Base-by-base conservation (phyloP, 805 yeast species). In the Yamadazyma nakazawae region DNA sequence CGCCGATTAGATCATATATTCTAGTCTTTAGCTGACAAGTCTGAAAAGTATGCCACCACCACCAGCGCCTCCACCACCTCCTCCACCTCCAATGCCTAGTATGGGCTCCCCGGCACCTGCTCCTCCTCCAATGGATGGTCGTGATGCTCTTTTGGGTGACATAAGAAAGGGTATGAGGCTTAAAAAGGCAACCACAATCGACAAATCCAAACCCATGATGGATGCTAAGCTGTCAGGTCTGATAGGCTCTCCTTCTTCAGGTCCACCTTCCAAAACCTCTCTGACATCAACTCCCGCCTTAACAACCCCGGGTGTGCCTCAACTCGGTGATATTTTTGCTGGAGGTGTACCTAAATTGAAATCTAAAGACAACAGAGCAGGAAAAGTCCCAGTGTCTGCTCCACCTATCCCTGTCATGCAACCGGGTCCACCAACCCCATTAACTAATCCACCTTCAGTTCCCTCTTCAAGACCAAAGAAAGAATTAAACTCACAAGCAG, bases 311-410 rank as follows among this genome's bases (percentile, higher is more conserved):
- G 54, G 70, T 12, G 63, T 64, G 9, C 83, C 84, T 2, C 80
- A 71, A 57, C 65, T 84, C 54, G 88, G 86, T 14, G 85, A 82
- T 43, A 72, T 84, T 13, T 82, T 84, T 64, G 89, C 94, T 2
- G 88, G 85, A 5, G 95, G 95, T 1, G 74, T 88, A 64, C 94
- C 95, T 7, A 84, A 84, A 57, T 70, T 87, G 50, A 80, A 78
- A 43, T 61, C 63, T 36, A 59, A 55, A 28, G 74, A 72, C 49
- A 70, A 69, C 49, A 60, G 76, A 34, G 35, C 66, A 14, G 69
- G 66, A 1, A 56, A 67, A 13, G 60, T 68, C 10, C 73, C 74
- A 1, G 52, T 57, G 8, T 55, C 69, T 13, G 74, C 75, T 2
- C 78, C 79, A 7, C 50, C 56, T 30, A 60, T 68, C 31, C 76